A percentile compares a stretch with the other conserved stretches of the same genome.
Conservation (phyloP, 257 asterid genomes). For the Capsicum chinense region DNA sequence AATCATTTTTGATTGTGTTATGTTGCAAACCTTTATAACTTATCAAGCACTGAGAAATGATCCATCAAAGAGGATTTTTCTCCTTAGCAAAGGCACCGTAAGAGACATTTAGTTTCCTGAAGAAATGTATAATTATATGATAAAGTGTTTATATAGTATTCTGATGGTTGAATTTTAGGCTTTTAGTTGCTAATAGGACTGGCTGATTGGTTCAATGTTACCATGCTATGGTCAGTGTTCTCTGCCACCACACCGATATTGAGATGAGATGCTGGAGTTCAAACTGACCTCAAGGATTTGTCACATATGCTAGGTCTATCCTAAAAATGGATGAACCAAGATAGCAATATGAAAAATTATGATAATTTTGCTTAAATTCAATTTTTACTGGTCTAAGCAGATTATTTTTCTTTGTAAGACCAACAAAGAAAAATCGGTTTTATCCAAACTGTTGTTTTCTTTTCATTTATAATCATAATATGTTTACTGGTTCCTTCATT, state of each 20-base stretch:
- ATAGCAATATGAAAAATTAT: not conserved
- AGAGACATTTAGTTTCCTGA: not conserved
- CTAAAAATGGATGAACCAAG: not conserved
- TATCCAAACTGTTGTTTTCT: not conserved
- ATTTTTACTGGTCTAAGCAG: not conserved
- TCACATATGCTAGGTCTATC: not conserved
- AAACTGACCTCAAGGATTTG: slow-evolving; percentile 20
- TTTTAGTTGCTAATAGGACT: not conserved
- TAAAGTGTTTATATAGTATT: not conserved
- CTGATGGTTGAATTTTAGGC: not conserved
- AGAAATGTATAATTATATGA: slow-evolving; percentile 10
- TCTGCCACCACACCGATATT: not conserved
- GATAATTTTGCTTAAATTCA: not conserved
- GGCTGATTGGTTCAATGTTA: not conserved
- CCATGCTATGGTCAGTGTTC: not conserved
- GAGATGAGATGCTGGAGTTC: slow-evolving; percentile 1
- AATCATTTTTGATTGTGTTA: not conserved
- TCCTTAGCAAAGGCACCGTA: not conserved
- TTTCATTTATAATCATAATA: not conserved
- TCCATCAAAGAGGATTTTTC: too few relatives aligned
- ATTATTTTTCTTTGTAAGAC: not conserved
- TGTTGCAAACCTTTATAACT: not conserved
- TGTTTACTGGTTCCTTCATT: not conserved
- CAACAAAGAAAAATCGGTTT: not conserved
- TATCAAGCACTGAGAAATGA: not conserved